These are phyloP conservation scores for Verticillium zaregamsianum DNA, from an alignment of 2,329 filamentous ascomycete species.

Conservation along the genomic window DNA sequence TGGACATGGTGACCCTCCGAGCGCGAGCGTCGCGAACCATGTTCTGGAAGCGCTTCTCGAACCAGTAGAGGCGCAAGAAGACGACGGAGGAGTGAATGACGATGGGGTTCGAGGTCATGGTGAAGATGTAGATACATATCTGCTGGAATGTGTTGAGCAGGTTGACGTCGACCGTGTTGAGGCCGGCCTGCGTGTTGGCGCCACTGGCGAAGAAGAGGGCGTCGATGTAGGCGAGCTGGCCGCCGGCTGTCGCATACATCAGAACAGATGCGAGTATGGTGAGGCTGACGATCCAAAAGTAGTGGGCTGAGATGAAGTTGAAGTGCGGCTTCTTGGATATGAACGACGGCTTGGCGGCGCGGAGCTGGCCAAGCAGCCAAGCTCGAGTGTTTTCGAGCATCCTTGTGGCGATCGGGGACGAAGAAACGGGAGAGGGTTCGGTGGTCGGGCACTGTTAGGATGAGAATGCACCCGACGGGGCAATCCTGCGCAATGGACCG, in stretches of 20 bases:
- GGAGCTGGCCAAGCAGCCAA: slow-evolving; percentile 31
- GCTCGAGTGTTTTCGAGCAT: background rate
- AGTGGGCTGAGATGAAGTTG: slow-evolving; percentile 80
- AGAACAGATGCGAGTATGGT: slow-evolving; percentile 72
- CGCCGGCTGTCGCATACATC: slow-evolving; percentile 57
- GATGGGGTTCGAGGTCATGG: slow-evolving; percentile 77
- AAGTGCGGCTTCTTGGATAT: slow-evolving; percentile 61
- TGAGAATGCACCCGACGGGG: background rate
- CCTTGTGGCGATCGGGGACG: background rate
- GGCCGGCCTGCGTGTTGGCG: slow-evolving; percentile 82
- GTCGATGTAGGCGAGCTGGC: slow-evolving; percentile 73
- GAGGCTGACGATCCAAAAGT: slow-evolving; percentile 76
- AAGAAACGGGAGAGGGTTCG: background rate
- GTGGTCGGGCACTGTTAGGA: background rate
- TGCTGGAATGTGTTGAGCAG: slow-evolving; percentile 68
- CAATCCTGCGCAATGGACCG: background rate
- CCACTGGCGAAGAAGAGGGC: slow-evolving; percentile 85
- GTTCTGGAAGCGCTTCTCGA: slow-evolving; percentile 90
- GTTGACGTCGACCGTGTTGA: slow-evolving; percentile 77
- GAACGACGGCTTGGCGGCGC: slow-evolving; percentile 51
- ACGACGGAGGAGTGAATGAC: slow-evolving; percentile 83
- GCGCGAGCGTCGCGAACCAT: slow-evolving; percentile 70
- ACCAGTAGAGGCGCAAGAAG: slow-evolving; percentile 93
- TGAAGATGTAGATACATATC: slow-evolving; percentile 65
- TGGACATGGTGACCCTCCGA: slow-evolving; percentile 59